phyloP scores from a whole-genome alignment of 345 rosid genomes.

The Camelina hispida region DNA sequence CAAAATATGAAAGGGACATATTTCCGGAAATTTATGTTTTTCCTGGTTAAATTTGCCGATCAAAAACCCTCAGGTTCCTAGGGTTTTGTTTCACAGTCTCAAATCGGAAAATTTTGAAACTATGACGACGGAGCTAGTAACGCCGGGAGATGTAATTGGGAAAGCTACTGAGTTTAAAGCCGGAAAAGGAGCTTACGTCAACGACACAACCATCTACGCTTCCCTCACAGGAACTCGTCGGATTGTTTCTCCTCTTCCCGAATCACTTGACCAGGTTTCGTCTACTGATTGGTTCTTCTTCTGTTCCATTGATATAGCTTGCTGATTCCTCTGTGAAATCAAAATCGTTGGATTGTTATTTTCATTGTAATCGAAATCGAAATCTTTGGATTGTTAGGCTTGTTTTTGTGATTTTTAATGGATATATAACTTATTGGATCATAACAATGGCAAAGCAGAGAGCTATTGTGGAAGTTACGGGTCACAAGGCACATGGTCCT shows the following conservation, averaged over 20 bases:
- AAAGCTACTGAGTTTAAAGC: slow-evolving; percentile 62
- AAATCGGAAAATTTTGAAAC: slow-evolving; percentile 3
- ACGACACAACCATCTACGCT: slow-evolving; percentile 71
- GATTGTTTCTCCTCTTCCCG: slow-evolving; percentile 53
- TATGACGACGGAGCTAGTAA: slow-evolving; percentile 55
- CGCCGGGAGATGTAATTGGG: slow-evolving; percentile 88
- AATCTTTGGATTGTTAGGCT: too few species aligned
- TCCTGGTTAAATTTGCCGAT: slow-evolving; percentile 5
- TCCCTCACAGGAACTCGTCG: slow-evolving; percentile 75
- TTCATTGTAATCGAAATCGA: too few species aligned
- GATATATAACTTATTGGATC: neutral
- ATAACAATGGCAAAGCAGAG: slow-evolving; percentile 50
- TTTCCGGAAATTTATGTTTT: neutral
- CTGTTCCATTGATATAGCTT: neutral
- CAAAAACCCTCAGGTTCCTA: slow-evolving; percentile 4
- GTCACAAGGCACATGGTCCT: slow-evolving; percentile 83
- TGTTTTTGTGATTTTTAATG: neutral
- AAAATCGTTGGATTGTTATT: neutral
- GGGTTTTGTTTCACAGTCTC: slow-evolving; percentile 20
- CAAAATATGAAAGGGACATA: slow-evolving; percentile 15
- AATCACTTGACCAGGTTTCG: slow-evolving; percentile 73
- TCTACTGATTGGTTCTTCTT: neutral
- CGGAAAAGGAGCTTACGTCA: slow-evolving; percentile 79
- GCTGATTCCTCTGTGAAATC: neutral
- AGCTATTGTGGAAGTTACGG: slow-evolving; percentile 75